Evolutionary conservation across 768 basidiomycete species (phyloP), one percentile per base, ranked within the genome.

Genomic region (Rhizopogon roseolus): DNA sequence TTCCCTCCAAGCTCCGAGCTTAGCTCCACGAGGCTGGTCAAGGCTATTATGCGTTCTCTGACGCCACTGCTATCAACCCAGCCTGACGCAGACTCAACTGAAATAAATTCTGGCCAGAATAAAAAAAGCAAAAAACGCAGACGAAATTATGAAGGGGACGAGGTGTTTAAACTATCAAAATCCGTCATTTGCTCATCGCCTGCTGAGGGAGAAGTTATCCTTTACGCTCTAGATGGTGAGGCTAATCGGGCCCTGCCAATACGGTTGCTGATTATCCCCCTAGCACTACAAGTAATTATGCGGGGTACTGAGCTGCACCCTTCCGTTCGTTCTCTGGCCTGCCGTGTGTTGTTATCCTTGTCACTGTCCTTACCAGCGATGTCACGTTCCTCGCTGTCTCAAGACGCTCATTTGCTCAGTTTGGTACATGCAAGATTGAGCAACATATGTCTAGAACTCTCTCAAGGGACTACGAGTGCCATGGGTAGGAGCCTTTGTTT

Each of bases 91-190:
- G 63, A 70, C 36, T 49, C 54, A 19, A 42, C 52, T 25, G 66
- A 59, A 11, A 36, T 54, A 14, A 55, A 62, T 40, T 60, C 58
- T 3, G 14, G 52, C 59, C 43, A 70, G 60, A 72, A 62, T 13
- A 82, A 74, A 63, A 84, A 81, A 60, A 79, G 81, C 52, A 91
- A 83, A 66, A 93, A 89, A 65, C 75, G 85, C 43, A 76, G 78
- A 17, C 79, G 83, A 19, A 84, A 77, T 11, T 91, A 84, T 58
- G 88, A 92, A 66, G 88, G 82, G 9, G 89, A 89, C 51, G 88
- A 87, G 61, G 70, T 86, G 5, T 83, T 93, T 67, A 81, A 77
- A 50, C 61, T 70, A 7, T 65, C 76, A 2, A 72, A 73, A 42
- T 66, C 75, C 42, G 71, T 79, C 7, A 59, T 83, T 17, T 87